These are phyloP conservation scores for Pichia scutulata DNA, from an alignment of 805 yeast species.

Conservation along the genomic window DNA sequence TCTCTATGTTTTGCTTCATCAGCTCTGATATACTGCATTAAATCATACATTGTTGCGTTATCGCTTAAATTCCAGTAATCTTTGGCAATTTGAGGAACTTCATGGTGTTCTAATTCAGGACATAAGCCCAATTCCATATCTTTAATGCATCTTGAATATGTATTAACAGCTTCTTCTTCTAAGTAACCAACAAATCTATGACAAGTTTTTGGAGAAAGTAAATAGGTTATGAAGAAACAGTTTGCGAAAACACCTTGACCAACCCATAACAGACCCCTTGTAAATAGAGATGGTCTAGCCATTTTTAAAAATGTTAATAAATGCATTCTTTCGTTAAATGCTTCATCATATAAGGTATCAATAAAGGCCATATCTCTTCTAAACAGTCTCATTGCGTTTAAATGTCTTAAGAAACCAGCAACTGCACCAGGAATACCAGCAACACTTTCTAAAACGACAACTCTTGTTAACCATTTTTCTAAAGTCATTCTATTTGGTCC, in stretches of 20 bases:
- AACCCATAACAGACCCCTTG: slow-evolving; percentile 43
- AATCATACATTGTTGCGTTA: slow-evolving; percentile 47
- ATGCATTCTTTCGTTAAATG: slow-evolving; percentile 75
- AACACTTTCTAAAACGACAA: slow-evolving; percentile 58
- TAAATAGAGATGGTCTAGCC: slow-evolving; percentile 54
- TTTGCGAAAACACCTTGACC: slow-evolving; percentile 72
- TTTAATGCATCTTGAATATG: slow-evolving; percentile 54
- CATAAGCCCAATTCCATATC: slow-evolving; percentile 44
- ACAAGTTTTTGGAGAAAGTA: slow-evolving; percentile 54
- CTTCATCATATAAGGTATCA: slow-evolving; percentile 66
- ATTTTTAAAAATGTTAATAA: slow-evolving; percentile 58
- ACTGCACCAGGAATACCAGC: slow-evolving; percentile 82
- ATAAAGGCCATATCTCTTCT: slow-evolving; percentile 68
- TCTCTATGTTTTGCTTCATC: slow-evolving; percentile 77
- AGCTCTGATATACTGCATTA: slow-evolving; percentile 57
- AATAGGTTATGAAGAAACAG: slow-evolving; percentile 51
- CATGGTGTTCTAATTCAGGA: slow-evolving; percentile 37
- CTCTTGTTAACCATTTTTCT: slow-evolving; percentile 54
- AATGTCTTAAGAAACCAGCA: slow-evolving; percentile 64
- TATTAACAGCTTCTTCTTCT: slow-evolving; percentile 69
- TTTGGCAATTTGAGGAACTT: slow-evolving; percentile 53
- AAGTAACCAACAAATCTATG: slow-evolving; percentile 73
- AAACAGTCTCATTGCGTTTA: slow-evolving; percentile 53
- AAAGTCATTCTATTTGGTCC: slow-evolving; percentile 47
- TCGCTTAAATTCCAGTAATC: slow-evolving; percentile 55